Percentiles rank a stretch among this genome's conserved stretches.
Conservation (phyloP, 2,329 filamentous ascomycete species). For the Didymella keratinophila region DNA sequence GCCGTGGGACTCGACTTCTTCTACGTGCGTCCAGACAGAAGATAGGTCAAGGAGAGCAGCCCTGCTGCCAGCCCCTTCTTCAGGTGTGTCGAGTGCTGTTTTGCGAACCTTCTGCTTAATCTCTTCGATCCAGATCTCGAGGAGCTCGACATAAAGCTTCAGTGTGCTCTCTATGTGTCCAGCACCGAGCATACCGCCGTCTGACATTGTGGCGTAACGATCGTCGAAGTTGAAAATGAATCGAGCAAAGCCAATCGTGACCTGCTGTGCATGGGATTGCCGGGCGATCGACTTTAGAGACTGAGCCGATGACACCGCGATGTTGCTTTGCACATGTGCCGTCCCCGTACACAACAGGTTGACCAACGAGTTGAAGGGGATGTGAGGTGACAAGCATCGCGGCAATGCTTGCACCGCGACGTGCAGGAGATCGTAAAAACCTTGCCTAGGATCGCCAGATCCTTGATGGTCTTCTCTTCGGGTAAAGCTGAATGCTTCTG, state of each 20-base stretch:
- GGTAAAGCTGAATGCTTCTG: slow-evolving; percentile 91
- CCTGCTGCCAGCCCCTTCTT: slow-evolving; percentile 74
- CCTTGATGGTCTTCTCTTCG: slow-evolving; percentile 80
- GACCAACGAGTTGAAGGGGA: slow-evolving; percentile 91
- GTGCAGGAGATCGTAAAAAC: slow-evolving; percentile 94
- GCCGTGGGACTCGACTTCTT: slow-evolving; percentile 95
- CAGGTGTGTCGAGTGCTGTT: slow-evolving; percentile 66
- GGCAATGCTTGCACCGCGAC: slow-evolving; percentile 95
- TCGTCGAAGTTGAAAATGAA: slow-evolving; percentile 99
- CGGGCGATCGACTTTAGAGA: slow-evolving; percentile 94
- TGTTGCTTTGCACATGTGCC: slow-evolving; percentile 90
- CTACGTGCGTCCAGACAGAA: slow-evolving; percentile 89
- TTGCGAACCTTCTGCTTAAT: slow-evolving; percentile 86
- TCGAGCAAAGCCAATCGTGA: slow-evolving; percentile 93
- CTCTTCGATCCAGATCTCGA: slow-evolving; percentile 98
- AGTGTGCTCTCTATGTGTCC: slow-evolving; percentile 95
- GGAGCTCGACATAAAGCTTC: slow-evolving; percentile 87
- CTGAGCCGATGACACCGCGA: slow-evolving; percentile 89
- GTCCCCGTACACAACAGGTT: slow-evolving; percentile 96
- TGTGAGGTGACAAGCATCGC: slow-evolving; percentile 88
- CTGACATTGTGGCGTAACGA: slow-evolving; percentile 95
- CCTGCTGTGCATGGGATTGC: slow-evolving; percentile 91
- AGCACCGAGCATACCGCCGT: slow-evolving; percentile 93
- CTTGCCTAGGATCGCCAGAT: slow-evolving; percentile 83
- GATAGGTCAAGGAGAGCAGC: slow-evolving; percentile 84